Evolutionary conservation across 192 early-diverging fungal species (phyloP).

Genomic region (Spizellomyces punctatus): DNA sequence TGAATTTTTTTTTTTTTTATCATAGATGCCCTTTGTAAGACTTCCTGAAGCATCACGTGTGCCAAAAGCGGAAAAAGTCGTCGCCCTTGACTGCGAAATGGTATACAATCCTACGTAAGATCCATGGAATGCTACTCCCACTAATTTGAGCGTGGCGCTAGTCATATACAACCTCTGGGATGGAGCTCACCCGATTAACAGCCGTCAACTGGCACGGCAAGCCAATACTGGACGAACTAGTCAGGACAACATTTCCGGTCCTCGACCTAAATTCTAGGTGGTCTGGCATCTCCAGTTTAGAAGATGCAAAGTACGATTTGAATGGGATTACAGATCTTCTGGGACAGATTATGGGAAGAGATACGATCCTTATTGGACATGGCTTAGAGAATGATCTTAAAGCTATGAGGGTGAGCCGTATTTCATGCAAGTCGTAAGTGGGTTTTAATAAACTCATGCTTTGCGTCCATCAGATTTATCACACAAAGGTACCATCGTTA

Average conservation of each 20-base stretch:
- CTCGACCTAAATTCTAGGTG: slow-evolving; percentile 65
- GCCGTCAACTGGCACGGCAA: slow-evolving; percentile 53
- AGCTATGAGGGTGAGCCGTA: slow-evolving; percentile 43
- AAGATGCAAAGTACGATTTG: slow-evolving; percentile 52
- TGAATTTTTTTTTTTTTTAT: too few relatives aligned
- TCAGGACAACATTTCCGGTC: slow-evolving; percentile 51
- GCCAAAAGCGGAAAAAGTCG: slow-evolving; percentile 28
- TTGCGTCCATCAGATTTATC: background rate
- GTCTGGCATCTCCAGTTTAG: slow-evolving; percentile 56
- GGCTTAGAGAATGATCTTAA: slow-evolving; percentile 71
- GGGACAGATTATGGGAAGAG: slow-evolving; percentile 40
- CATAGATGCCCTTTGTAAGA: slow-evolving; percentile 36
- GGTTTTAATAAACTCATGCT: background rate
- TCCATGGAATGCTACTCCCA: background rate
- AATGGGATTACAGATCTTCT: slow-evolving; percentile 41
- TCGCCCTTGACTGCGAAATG: slow-evolving; percentile 78
- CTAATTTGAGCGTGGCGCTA: background rate
- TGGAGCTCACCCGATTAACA: slow-evolving; percentile 67
- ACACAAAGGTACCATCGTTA: background rate
- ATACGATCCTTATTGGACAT: slow-evolving; percentile 68
- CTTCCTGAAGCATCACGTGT: background rate
- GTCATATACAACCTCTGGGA: slow-evolving; percentile 69
- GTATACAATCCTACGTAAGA: slow-evolving; percentile 23
- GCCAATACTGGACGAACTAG: slow-evolving; percentile 62
- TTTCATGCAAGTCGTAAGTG: background rate